Evolutionary conservation across 495 filamentous ascomycete genomes (phyloP).

Genomic region (Aspergillus hancockii): DNA sequence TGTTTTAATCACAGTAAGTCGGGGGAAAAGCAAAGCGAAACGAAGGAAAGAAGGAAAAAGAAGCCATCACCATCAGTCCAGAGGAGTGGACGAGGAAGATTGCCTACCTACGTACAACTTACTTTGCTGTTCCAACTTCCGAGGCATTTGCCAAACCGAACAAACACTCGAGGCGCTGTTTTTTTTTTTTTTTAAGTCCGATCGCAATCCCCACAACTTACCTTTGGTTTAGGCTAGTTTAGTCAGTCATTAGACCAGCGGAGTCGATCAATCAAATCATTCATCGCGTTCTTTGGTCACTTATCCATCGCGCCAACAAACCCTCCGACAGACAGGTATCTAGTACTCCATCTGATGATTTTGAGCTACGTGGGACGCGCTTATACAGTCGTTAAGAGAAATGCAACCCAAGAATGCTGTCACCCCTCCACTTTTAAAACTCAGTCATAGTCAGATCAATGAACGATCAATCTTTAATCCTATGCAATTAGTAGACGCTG

Average conservation of each 20-base stretch:
- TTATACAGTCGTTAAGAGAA: background rate
- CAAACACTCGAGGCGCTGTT: constrained; percentile 10
- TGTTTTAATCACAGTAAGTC: background rate
- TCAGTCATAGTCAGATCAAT: too few species aligned
- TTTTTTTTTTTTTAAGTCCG: constrained; percentile 5
- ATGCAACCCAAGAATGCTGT: background rate
- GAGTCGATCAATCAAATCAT: background rate
- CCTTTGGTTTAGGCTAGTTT: background rate
- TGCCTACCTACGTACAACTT: background rate
- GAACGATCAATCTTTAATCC: too few species aligned
- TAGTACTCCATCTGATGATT: background rate
- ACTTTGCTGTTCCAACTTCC: constrained; percentile 11
- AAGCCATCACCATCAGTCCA: background rate
- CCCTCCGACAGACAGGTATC: background rate
- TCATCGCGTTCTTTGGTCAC: background rate
- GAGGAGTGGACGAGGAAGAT: constrained; percentile 5
- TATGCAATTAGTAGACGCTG: background rate
- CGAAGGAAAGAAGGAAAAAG: background rate
- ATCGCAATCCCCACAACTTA: constrained; percentile 1
- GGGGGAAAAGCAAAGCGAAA: background rate
- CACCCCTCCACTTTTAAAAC: background rate
- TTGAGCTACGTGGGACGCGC: background rate
- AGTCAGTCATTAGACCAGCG: background rate
- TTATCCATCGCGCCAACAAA: background rate
- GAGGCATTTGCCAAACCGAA: constrained; percentile 16